Evolutionary conservation across 169 alveolate species (phyloP), one percentile per base, ranked within the genome.

Genomic region (Babesia ovata): DNA sequence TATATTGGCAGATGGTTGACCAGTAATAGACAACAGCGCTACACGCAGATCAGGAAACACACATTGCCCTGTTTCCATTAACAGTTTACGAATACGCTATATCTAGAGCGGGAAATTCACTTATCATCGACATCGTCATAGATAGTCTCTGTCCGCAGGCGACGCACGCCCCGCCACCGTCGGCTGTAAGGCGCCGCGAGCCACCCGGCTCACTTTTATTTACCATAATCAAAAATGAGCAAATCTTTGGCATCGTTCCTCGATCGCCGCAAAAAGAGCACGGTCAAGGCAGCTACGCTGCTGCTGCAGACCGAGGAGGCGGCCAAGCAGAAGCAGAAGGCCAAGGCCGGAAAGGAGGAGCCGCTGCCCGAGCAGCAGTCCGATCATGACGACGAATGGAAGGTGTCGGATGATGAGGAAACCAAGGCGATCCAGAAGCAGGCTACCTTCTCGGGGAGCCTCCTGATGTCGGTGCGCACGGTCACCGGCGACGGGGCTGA

Each of bases 361-460:
- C 29, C 76, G 42, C 45, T 6, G 36, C 52, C 69, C n/a, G 88
- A 81, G 53, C 60, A 33, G 28, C 76, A 70, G 42, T 81, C 88
- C 21, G 88, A 81, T n/a, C 84, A 81, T 16, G 88, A 81, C 57
- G 79, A 81, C 63, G 88, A 81, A 50, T 81, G 88, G 88, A 71
- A 73, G 65, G 84, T 81, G n/a, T 71, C 84, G 19, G 79, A 73
- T 65, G 88, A 81, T 54, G 87, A 79, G 63, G 75, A 59, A 22
- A 71, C 61, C 46, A 60, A 56, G 42, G 72, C 57, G 44, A 19
- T 26, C 44, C 19, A 72, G 46, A 45, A 28, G 16, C 60, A 63
- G 52, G 44, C 84, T 33, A 39, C 70, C 29, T 21, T 63, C 70
- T 76, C 83, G 56, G 83, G 76, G 26, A 67, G 73, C 63, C 62